Evolutionary conservation across 129 eudicot species (phyloP).

Genomic region (Tagetes erecta): DNA sequence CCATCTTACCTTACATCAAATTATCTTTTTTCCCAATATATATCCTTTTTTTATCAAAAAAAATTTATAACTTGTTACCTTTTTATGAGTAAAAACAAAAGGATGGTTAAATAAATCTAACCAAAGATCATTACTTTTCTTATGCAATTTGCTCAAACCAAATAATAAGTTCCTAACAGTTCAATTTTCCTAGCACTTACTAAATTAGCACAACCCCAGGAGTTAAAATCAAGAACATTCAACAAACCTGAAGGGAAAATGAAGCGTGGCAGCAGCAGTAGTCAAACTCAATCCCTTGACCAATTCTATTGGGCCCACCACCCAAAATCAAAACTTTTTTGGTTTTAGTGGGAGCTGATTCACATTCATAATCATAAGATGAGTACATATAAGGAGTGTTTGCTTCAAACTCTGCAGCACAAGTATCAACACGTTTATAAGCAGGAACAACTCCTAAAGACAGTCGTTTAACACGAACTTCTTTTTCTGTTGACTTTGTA

Average conservation of each 20-base stretch:
- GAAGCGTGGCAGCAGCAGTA: conserved; percentile 98
- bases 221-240: neutral
- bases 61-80: too few species aligned
- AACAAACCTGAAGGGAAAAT: conserved; percentile 93
- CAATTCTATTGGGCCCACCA: conserved; percentile 96
- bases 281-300: conserved; percentile 97
- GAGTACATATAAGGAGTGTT: conserved; percentile 97
- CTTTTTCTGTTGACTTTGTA: conserved; percentile 61
- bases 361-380: conserved; percentile 65
- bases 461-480: conserved; percentile 67
- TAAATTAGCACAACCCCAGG: too few species aligned
- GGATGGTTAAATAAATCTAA: too few species aligned
- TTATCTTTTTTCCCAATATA: too few species aligned
- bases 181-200: too few species aligned
- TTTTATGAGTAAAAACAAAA: too few species aligned
- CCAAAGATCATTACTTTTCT: too few species aligned
- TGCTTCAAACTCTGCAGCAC: conserved; percentile 99
- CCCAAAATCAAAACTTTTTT: conserved; percentile 88
- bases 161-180: too few species aligned
- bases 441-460: conserved; percentile 72
- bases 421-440: conserved; percentile 92
- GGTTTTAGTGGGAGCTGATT: conserved; percentile 76
- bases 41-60: too few species aligned
- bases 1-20: too few species aligned
- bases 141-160: too few species aligned